phyloP scores from a whole-genome alignment of 202 grass and related monocot genomes.

The Miscanthus sacchariflorus region DNA sequence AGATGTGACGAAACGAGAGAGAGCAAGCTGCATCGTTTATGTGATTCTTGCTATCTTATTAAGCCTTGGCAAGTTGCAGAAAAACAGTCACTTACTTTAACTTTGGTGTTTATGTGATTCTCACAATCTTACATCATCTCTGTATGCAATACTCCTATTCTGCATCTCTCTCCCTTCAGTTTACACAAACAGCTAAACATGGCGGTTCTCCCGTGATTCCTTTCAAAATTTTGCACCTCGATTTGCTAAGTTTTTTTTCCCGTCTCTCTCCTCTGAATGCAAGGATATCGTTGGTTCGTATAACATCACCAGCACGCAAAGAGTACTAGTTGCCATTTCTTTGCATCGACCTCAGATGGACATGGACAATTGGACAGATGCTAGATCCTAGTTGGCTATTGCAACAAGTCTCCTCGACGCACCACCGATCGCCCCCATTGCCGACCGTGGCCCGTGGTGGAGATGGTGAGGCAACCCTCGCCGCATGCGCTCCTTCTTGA shows the following conservation, averaged over 20 bases:
- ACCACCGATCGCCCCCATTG: constrained; percentile 8
- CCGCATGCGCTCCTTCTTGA: constrained; percentile 14
- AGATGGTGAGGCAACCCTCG: constrained; percentile 20
- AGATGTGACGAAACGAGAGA: neutral
- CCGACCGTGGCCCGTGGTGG: neutral
- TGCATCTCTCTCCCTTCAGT: neutral
- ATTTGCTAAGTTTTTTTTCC: neutral
- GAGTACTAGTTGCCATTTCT: neutral
- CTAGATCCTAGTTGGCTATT: constrained; percentile 23
- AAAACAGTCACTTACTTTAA: neutral
- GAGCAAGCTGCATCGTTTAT: constrained; percentile 1
- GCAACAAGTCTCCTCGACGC: constrained; percentile 43
- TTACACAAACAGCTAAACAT: neutral
- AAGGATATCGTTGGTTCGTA: neutral
- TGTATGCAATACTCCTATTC: neutral
- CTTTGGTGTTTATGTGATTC: neutral
- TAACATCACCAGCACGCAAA: neutral
- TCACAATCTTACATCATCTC: neutral
- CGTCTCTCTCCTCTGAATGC: neutral
- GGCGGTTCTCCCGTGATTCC: neutral
- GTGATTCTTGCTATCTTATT: no score
- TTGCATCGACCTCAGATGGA: neutral
- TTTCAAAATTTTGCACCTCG: neutral
- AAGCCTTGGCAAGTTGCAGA: neutral
- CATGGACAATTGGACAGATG: neutral